A percentile compares a stretch with the other conserved stretches of the same genome.
Evolutionary conservation across 208 protist species (phyloP).

Genomic region (Herpetomonas muscarum): DNA sequence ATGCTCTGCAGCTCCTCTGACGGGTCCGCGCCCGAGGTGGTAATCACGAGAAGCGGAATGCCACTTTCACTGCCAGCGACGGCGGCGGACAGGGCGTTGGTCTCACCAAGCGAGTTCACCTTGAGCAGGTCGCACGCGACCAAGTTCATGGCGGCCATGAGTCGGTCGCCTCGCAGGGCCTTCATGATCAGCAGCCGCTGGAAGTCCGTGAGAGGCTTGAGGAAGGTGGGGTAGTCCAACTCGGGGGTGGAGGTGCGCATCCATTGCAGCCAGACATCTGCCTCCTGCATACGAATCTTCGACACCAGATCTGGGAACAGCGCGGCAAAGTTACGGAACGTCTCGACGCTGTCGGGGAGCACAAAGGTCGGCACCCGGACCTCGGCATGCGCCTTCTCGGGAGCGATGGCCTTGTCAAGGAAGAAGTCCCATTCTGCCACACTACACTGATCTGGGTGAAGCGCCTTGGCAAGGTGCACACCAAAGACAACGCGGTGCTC

Average conservation of each 20-base stretch:
- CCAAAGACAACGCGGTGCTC: slow-evolving; percentile 94
- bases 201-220: slow-evolving; percentile 91
- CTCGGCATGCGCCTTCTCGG: slow-evolving; percentile 55
- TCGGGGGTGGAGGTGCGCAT: slow-evolving; percentile 85
- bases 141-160: slow-evolving; percentile 91
- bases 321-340: slow-evolving; percentile 69
- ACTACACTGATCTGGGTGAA: slow-evolving; percentile 60
- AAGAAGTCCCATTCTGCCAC: slow-evolving; percentile 94
- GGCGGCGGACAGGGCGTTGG: slow-evolving; percentile 44
- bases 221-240: slow-evolving; percentile 74
- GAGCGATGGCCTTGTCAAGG: slow-evolving; percentile 54
- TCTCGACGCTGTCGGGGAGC: slow-evolving; percentile 73
- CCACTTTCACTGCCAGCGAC: slow-evolving; percentile 43
- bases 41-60: slow-evolving; percentile 92
- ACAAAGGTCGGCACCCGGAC: slow-evolving; percentile 87
- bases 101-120: slow-evolving; percentile 73
- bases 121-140: slow-evolving; percentile 76
- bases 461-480: slow-evolving; percentile 90
- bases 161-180: slow-evolving; percentile 93
- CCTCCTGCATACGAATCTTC: slow-evolving; percentile 80
- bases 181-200: slow-evolving; percentile 95
- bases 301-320: slow-evolving; percentile 67
- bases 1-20: slow-evolving; percentile 92
- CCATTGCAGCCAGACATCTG: slow-evolving; percentile 92
- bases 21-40: slow-evolving; percentile 94